Evolutionary conservation across 2,329 filamentous ascomycete genomes (phyloP).

Genomic region (Sclerotinia nivalis): DNA sequence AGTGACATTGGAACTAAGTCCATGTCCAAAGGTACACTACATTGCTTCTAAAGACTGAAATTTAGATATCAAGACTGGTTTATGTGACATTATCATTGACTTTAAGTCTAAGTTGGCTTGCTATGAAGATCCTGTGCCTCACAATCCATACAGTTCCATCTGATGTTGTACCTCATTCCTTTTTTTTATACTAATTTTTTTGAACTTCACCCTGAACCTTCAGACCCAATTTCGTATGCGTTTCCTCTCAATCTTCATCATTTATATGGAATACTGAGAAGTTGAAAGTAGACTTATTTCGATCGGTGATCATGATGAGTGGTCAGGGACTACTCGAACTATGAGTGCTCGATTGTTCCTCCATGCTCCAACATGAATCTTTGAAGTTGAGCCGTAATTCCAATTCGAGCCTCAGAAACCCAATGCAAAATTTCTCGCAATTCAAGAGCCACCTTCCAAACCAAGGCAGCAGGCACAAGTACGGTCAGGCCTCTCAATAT

Average conservation of each 20-base stretch:
- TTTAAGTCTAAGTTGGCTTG: background rate
- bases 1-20: background rate
- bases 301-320: background rate
- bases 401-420: background rate
- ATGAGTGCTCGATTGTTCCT: background rate
- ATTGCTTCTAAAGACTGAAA: background rate
- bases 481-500: background rate
- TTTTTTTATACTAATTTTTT: background rate
- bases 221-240: background rate
- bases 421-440: background rate
- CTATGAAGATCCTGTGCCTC: background rate
- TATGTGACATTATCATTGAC: background rate
- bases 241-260: background rate
- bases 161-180: background rate
- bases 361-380: background rate
- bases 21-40: background rate
- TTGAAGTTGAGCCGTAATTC: background rate
- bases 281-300: background rate
- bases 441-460: background rate
- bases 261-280: background rate
- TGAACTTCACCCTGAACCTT: background rate
- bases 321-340: background rate
- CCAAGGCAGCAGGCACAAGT: slow-evolving; percentile 4
- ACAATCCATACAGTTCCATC: background rate
- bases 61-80: background rate